Evolutionary conservation across 2,329 filamentous ascomycete genomes (phyloP), one percentile per base, ranked within the genome.

Genomic region (Arthrobotrys entomopaga): DNA sequence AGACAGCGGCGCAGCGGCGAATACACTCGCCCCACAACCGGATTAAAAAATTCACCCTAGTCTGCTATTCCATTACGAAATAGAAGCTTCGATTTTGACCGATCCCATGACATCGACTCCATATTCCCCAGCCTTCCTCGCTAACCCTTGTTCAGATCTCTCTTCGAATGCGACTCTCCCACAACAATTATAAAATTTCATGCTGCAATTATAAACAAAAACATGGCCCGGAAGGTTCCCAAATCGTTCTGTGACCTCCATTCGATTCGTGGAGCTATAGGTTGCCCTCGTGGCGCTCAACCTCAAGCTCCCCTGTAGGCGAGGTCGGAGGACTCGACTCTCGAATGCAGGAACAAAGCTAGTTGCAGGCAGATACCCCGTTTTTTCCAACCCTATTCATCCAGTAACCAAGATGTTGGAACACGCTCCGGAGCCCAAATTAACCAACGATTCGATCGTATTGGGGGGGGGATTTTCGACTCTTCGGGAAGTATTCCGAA

Each of bases 171-270:
- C 65, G 56, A 60, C 38, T 20, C 53, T 6, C 38, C 65, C 29
- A 34, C 29, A 34, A 34, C 6, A 34, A 34, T 34, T 34, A 34
- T 34, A 34, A 34, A 34, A 34, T 34, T 5, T 61, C 56, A 61
- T 69, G 65, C 60, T 49, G 56, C 56, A 61, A 69, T 69, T 69
- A 69, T 69, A 69, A 69, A 61, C 49, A 49, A 24, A 54, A 49
- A 38, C 29, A 34, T 34, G 29, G 29, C 29, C 29, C 1, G 29
- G 29, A 34, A 3, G 29, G 7, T 34, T 34, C 29, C 29, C 10
- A 6, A 34, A 34, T 34, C 29, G 29, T 7, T 34, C 29, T 34
- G 29, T 34, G 29, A 34, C 29, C 29, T 34, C 5, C 29, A 10
- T 8, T 34, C 13, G 13, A 43, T 46, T 40, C 16, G 58, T 20